Base-by-base conservation (phyloP, 1,139 yeast genomes). In the Diutina mesorugosa region DNA sequence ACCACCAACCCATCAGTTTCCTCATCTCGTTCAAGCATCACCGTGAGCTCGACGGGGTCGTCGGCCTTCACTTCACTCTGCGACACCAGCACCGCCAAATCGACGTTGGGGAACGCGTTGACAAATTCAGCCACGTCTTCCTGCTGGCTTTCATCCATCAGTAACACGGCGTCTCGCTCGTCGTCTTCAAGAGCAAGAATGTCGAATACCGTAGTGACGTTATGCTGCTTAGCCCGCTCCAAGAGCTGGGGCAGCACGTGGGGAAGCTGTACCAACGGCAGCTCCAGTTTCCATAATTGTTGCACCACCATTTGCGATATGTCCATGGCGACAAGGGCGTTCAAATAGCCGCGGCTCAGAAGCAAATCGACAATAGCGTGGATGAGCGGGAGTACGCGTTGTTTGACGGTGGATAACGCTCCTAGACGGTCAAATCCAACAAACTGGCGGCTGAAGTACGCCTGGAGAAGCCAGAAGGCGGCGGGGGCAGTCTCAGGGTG, bases 271-370 rank as follows among this genome's bases (percentile, higher is more conserved):
- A 80, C 82, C 65, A 95, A 74, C 0, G 95, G 87, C 56, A 81
- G 80, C 58, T 89, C 97, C 30, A 82, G 76, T 62, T 84, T 88
- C 96, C 97, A 90, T 32, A 87, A 72, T 0, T 87, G 95, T 67
- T 93, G 99, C 0, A 87, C 83, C 10, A 90, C 71, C 96, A 90
- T 88, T 65, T 93, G 99, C 1, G 88, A 80, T 58, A 91, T 67
- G 66, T 93, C 98, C 87, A 93, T 89, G 0, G 90, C 95, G 56
- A 79, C 78, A 61, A 90, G 76, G 0, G 96, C 90, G 66, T 84
- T 87, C 64, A 91, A 70, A 61, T 77, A 75, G 0, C 98, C 97
- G 59, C 89, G 91, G 61, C 91, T 82, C 0, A 96, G 83, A 52
- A 90, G 71, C 1, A 85, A 72, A 67, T 93, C 97, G 35, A 89